These are phyloP conservation scores for Spinellus fusiger DNA, from an alignment of 192 early-diverging fungal species.

Conservation along the genomic window DNA sequence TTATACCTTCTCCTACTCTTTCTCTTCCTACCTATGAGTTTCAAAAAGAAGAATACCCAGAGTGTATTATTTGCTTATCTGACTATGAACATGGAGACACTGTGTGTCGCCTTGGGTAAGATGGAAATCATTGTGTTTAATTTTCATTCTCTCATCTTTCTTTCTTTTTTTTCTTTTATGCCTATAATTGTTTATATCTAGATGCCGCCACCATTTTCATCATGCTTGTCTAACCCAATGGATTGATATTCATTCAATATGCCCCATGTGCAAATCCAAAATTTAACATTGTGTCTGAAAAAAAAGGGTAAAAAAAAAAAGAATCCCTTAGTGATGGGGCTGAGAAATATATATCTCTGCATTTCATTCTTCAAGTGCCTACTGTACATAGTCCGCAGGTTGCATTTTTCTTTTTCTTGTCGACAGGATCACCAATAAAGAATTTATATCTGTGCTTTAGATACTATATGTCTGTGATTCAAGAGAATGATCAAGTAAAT, in stretches of 20 bases:
- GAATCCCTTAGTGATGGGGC: too few relatives aligned
- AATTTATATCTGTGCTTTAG: too few relatives aligned
- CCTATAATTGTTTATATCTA: not conserved
- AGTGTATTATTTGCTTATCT: slow-evolving; percentile 75
- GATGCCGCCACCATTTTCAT: slow-evolving; percentile 75
- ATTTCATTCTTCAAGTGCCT: too few relatives aligned
- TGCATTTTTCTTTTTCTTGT: too few relatives aligned
- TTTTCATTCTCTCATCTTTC: not conserved
- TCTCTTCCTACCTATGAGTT: slow-evolving; percentile 14
- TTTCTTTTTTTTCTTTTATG: not conserved
- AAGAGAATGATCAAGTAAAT: too few relatives aligned
- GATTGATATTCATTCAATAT: slow-evolving; percentile 65
- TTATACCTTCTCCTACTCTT: not conserved
- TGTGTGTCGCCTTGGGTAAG: slow-evolving; percentile 55
- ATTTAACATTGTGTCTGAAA: too few relatives aligned
- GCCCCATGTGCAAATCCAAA: slow-evolving; percentile 79
- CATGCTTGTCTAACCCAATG: slow-evolving; percentile 77
- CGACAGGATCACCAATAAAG: too few relatives aligned
- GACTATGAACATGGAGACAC: slow-evolving; percentile 72
- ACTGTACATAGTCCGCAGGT: too few relatives aligned
- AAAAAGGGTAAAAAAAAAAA: too few relatives aligned
- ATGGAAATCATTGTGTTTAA: not conserved
- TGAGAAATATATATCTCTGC: too few relatives aligned
- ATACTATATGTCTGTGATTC: too few relatives aligned
- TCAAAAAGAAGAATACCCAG: slow-evolving; percentile 19